Conservation (phyloP, 352 stramenopile species). For the Plasmopara viticola region DNA sequence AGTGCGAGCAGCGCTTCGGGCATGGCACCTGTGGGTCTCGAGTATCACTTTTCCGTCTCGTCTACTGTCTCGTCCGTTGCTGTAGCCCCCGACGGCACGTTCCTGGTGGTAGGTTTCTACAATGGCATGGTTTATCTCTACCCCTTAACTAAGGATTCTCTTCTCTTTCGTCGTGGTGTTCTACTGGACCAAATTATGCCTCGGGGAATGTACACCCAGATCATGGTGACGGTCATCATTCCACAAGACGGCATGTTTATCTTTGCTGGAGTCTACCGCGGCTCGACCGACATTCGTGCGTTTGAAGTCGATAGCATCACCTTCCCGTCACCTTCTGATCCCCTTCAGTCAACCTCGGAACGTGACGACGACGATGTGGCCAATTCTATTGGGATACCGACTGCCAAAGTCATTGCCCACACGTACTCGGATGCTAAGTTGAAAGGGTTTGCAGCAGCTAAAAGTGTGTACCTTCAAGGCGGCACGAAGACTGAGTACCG, state of each 20-base stretch:
- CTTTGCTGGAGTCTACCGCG: conserved; percentile 79
- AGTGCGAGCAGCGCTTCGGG: conserved; percentile 29
- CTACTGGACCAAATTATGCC: conserved; percentile 77
- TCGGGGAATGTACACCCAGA: conserved; percentile 76
- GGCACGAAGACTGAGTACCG: conserved; percentile 61
- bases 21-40: conserved; percentile 32
- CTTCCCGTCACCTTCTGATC: conserved; percentile 32
- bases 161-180: conserved; percentile 63
- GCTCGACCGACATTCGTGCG: conserved; percentile 80
- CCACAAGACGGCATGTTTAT: conserved; percentile 79
- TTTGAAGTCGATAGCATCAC: conserved; percentile 78
- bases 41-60: conserved; percentile 54
- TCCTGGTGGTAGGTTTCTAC: conserved; percentile 76
- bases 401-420: conserved; percentile 49
- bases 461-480: conserved; percentile 42
- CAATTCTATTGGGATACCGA: conserved; percentile 31
- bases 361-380: conserved; percentile 25
- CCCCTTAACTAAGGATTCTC: conserved; percentile 50
- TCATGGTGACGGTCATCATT: conserved; percentile 72
- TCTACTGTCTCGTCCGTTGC: conserved; percentile 79
- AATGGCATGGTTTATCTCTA: conserved; percentile 62
- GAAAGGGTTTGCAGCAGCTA: conserved; percentile 77
- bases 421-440: conserved; percentile 79
- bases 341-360: conserved; percentile 6
- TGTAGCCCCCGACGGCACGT: conserved; percentile 55